A percentile compares a stretch with the other conserved stretches of the same genome.
Evolutionary conservation across 768 basidiomycete species (phyloP).

Genomic region (Boletus pseudopeckii): DNA sequence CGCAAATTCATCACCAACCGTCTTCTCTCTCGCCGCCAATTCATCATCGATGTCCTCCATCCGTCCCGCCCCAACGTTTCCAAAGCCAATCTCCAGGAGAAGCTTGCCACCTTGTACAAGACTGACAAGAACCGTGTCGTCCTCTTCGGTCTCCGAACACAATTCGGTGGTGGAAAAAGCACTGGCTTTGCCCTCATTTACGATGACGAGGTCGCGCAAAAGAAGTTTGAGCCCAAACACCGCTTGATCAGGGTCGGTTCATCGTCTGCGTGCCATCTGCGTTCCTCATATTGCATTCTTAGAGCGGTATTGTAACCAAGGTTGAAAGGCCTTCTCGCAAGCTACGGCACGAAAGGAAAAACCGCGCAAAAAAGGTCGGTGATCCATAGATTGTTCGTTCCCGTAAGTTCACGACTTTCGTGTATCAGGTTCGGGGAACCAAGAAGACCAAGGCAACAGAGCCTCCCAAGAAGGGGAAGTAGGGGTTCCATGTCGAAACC

Average conservation of each 20-base stretch:
- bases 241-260: slow-evolving; percentile 85
- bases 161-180: slow-evolving; percentile 97
- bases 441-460: slow-evolving; percentile 94
- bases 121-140: slow-evolving; percentile 86
- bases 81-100: slow-evolving; percentile 86
- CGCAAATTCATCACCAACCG: slow-evolving; percentile 99
- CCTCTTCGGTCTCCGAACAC: slow-evolving; percentile 90
- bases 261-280: neutral
- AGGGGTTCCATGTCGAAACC: slow-evolving; percentile 36
- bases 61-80: slow-evolving; percentile 94
- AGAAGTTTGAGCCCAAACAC: slow-evolving; percentile 96
- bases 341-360: slow-evolving; percentile 99
- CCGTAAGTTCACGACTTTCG: slow-evolving; percentile 15
- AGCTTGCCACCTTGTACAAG: slow-evolving; percentile 92
- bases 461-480: slow-evolving; percentile 90
- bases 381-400: neutral
- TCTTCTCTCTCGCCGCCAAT: slow-evolving; percentile 92
- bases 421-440: slow-evolving; percentile 81
- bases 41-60: slow-evolving; percentile 92
- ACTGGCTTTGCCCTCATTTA: slow-evolving; percentile 98
- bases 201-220: slow-evolving; percentile 92
- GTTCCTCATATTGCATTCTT: slow-evolving; percentile 2
- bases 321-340: slow-evolving; percentile 92
- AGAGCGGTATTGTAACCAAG: slow-evolving; percentile 73
- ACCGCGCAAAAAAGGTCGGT: slow-evolving; percentile 96